These are phyloP conservation scores for Salicornia ramosissima DNA, from an alignment of 148 eudicot species.

Conservation along the genomic window DNA sequence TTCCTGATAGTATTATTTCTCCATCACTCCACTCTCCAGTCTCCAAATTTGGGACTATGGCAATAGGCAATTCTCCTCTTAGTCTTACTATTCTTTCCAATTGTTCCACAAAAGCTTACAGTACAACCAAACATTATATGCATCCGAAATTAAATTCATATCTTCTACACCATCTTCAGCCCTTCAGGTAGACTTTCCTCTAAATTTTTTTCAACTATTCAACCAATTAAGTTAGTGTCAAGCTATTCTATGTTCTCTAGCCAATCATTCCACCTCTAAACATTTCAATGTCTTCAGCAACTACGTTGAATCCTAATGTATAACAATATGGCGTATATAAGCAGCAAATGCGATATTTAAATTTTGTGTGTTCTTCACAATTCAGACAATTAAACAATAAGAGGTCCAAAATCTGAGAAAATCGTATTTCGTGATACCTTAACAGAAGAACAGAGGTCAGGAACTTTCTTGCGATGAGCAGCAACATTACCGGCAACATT, in stretches of 20 bases:
- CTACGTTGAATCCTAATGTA: no score
- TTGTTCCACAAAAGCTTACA: not conserved
- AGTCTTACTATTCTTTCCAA: not conserved
- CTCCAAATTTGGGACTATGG: no score
- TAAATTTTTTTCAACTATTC: no score
- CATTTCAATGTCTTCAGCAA: no score
- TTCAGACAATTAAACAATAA: not conserved
- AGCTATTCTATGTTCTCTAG: no score
- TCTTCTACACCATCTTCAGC: not conserved
- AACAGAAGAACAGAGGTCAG: constrained; percentile 68
- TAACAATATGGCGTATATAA: no score
- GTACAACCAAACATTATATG: not conserved
- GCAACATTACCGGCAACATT: constrained; percentile 61
- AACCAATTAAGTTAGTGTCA: no score
- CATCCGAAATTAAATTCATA: not conserved
- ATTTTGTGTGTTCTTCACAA: no score
- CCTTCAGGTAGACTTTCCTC: not conserved
- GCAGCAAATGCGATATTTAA: no score
- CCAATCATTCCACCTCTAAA: no score
- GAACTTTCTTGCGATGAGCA: constrained; percentile 54
- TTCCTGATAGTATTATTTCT: no score
- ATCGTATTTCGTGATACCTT: constrained; percentile 39
- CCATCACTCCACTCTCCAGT: no score
- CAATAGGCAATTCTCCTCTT: not conserved
- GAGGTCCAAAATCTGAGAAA: not conserved